Evolutionary conservation across 345 rosid genomes (phyloP), one percentile per base, ranked within the genome.

Genomic region (Dipteronia dyeriana): DNA sequence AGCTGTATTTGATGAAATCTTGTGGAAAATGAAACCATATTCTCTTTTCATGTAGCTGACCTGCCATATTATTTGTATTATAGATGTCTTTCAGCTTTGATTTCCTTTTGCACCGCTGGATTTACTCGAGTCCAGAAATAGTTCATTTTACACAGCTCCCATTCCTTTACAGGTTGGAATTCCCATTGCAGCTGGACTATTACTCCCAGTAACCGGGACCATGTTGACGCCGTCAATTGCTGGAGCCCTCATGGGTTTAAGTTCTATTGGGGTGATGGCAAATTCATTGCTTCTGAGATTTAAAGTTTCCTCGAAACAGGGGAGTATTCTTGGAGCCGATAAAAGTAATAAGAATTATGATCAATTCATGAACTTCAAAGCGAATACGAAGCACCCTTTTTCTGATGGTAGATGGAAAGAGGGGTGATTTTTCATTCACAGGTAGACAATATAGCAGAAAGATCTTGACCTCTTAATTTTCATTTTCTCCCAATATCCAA

Each of bases 181-280:
- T 82, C 98, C 99, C 2, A 85, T 95, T 61, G 98, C 98, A 17
- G 99, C 99, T 9, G 99, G 99, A 64, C 78, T 87, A 84, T 80
- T 95, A 80, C 85, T 95, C 56, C 99, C 99, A 7, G 2, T 90
- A 26, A 91, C 94, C 0, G 99, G 99, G 73, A 92, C 94, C 34
- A 90, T 91, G 81, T 87, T 95, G 76, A 95, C 97, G 63, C 99
- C 99, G 70, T 95, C 98, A 39, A 95, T 95, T 39, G 98, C 99
- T 0, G 98, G 99, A 73, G 99, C 92, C 51, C 96, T 93, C 12
- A 95, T 95, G 99, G 98, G 99, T 78, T 84, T 95, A 70, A 95
- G 99, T 84, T 95, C 99, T 20, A 79, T 95, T 0, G 99, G 99
- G 7, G 99, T 93, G 78, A 91, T 92, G 98, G 83, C 97, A 60